Evolutionary conservation across 345 rosid species (phyloP), one percentile per base, ranked within the genome.

Genomic region (Cochlearia excelsa): DNA sequence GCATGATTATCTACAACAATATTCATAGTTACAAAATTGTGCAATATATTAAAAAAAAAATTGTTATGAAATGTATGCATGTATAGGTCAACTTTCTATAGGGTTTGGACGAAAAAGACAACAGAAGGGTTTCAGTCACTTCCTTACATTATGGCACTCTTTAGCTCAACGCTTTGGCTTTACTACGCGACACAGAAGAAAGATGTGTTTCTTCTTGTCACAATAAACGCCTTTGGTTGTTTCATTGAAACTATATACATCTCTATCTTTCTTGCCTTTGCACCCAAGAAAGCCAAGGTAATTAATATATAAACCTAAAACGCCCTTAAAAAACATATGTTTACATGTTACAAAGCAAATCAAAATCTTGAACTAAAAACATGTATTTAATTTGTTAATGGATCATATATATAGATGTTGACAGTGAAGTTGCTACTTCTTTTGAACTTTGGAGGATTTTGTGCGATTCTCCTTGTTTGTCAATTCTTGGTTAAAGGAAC

Each of bases 91-190:
- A 84, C 95, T 7, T 84, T 84, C 59, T 58, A 69, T 26, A 76
- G 83, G 68, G 70, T 87, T 4, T 72, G 68, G 53, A 87, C 77
- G 83, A 81, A 78, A 71, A 87, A 87, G 74, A 79, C 84, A n/a
- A 83, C 89, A 2, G 84, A 87, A 78, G 95, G 79, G 27, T 87
- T 84, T 53, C 84, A 83, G 28, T 81, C 89, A 41, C 49, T 83
- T 46, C 95, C 95, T 0, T 87, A 84, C 45, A 65, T 78, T 54
- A 82, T 77, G 6, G 78, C 85, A 7, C 74, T 87, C 38, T 84
- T 84, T 71, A 84, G 85, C 62, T 79, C 91, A 11, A 80, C 77
- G 87, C 70, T 82, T 42, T 81, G 79, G 78, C 76, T 84, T 3
- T 82, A 81, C 61, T 87, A 87, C 30, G 91, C 89, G 34, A 78